A percentile compares a stretch with the other conserved stretches of the same genome.
These are phyloP conservation scores for Phytophthora lateralis DNA, from an alignment of 352 stramenopile genomes.

Conservation along the genomic window DNA sequence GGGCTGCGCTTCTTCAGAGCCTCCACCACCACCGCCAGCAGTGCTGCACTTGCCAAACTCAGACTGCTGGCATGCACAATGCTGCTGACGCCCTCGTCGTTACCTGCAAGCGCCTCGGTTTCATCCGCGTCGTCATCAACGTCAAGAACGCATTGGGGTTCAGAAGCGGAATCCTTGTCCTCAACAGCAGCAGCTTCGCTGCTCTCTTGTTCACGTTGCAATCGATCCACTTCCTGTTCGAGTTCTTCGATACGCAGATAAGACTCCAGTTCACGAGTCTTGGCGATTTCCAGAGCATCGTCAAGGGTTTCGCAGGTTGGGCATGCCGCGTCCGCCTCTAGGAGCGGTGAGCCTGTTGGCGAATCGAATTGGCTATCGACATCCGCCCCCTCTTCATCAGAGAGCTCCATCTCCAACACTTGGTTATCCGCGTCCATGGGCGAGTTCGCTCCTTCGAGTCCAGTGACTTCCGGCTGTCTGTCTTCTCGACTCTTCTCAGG, in stretches of 20 bases:
- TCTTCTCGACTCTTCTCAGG: slow-evolving; percentile 19
- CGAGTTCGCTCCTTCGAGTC: slow-evolving; percentile 37
- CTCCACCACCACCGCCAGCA: slow-evolving; percentile 31
- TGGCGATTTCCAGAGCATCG: slow-evolving; percentile 36
- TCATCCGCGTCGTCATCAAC: slow-evolving; percentile 34
- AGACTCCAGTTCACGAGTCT: slow-evolving; percentile 32
- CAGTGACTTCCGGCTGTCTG: slow-evolving; percentile 36
- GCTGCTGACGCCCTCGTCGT: slow-evolving; percentile 10
- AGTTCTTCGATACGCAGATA: slow-evolving; percentile 46
- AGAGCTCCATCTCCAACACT: slow-evolving; percentile 31
- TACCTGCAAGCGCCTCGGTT: slow-evolving; percentile 22
- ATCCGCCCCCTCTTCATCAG: slow-evolving; percentile 33
- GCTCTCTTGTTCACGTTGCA: slow-evolving; percentile 21
- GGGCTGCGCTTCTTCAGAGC: slow-evolving; percentile 37
- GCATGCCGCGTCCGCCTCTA: slow-evolving; percentile 26
- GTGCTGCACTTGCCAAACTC: slow-evolving; percentile 30
- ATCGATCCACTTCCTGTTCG: slow-evolving; percentile 24
- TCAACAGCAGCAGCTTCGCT: slow-evolving; percentile 8
- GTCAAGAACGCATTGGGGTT: slow-evolving; percentile 24
- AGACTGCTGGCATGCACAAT: slow-evolving; percentile 22
- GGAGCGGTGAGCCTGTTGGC: slow-evolving; percentile 21
- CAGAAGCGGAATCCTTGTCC: not conserved
- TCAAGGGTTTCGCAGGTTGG: slow-evolving; percentile 40
- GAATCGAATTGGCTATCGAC: slow-evolving; percentile 31
- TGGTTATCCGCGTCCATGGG: slow-evolving; percentile 26